Evolutionary conservation across 1,139 yeast genomes (phyloP), one percentile per base, ranked within the genome.

Genomic region (Zhuliangozyma blackwelliae): DNA sequence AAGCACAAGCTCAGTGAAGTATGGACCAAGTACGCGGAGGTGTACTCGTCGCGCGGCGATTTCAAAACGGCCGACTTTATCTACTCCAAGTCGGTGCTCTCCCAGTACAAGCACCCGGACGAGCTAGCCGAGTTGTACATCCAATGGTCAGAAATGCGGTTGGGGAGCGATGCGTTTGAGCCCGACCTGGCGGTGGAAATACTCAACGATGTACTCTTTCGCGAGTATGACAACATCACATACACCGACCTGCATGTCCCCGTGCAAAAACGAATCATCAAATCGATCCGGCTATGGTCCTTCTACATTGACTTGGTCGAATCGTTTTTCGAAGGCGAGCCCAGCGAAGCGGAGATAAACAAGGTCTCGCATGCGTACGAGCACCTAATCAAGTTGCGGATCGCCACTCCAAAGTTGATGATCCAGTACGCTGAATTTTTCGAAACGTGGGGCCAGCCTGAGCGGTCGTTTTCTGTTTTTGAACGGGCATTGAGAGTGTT

Each of bases 291-390:
- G 40, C 57, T 88, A 4, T 89, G 96, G 96, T 62, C 76, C 7
- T 77, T 78, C 44, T 87, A 85, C 52, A 59, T 88, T 27, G 96
- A 88, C 50, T 57, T 87, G 22, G 68, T 83, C 16, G 95, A 86
- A 55, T 74, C 86, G 19, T 63, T 74, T 31, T 72, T 76, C 5
- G 75, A 77, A 16, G 29, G 32, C 7, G 33, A 28, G 3, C 38
- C 36, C n/a, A 47, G 48, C n/a, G 31, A 36, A 5, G 48, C 50
- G 3, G 54, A 54, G 28, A 55, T 64, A 2, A 45, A 49, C 2
- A 48, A 50, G 35, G 58, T 64, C 2, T 32, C 38, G 9, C 33
- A 34, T 4, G 77, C 80, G 1, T 88, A 87, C 53, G 82, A 83
- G 31, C 64, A 71, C 32, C 65, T 81, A 39, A 72, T 89, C 30